Conservation (phyloP, 768 basidiomycete genomes). For the Boletus rubropictus region DNA sequence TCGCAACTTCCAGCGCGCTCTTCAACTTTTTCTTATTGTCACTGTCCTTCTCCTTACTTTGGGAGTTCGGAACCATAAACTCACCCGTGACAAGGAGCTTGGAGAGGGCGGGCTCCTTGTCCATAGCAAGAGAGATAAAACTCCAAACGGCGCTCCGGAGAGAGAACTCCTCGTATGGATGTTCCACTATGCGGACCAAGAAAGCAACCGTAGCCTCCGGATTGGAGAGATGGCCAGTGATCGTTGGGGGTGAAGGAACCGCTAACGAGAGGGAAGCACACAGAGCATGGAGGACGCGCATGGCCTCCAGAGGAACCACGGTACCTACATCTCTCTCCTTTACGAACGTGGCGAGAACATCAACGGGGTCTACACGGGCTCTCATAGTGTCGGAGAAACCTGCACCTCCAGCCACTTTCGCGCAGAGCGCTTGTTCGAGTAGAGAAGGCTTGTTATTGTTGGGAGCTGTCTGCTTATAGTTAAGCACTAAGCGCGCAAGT, state of each 20-base stretch:
- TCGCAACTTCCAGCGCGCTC: conserved; percentile 65
- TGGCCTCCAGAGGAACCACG: conserved; percentile 59
- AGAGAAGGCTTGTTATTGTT: conserved; percentile 49
- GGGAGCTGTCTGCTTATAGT: conserved; percentile 50
- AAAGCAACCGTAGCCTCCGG: conserved; percentile 65
- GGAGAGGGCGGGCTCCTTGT: conserved; percentile 82
- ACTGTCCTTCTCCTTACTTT: conserved; percentile 34
- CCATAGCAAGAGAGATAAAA: conserved; percentile 74
- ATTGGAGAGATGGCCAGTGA: conserved; percentile 72
- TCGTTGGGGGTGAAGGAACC: conserved; percentile 60
- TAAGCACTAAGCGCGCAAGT: conserved; percentile 57
- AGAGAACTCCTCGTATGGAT: conserved; percentile 72
- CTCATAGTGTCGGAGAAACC: conserved; percentile 40
- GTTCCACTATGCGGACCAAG: conserved; percentile 66
- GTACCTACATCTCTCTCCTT: conserved; percentile 58
- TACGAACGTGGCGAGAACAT: conserved; percentile 64
- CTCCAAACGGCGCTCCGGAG: conserved; percentile 78
- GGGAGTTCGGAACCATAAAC: conserved; percentile 46
- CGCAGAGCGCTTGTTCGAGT: conserved; percentile 72
- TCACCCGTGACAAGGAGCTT: conserved; percentile 73
- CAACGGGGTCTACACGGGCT: conserved; percentile 62
- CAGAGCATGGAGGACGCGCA: conserved; percentile 60
- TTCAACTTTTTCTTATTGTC: conserved; percentile 33
- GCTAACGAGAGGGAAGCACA: conserved; percentile 57
- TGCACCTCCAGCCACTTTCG: conserved; percentile 49